Base-by-base conservation (phyloP, 208 protist genomes). In the Borovskyia barvae region DNA sequence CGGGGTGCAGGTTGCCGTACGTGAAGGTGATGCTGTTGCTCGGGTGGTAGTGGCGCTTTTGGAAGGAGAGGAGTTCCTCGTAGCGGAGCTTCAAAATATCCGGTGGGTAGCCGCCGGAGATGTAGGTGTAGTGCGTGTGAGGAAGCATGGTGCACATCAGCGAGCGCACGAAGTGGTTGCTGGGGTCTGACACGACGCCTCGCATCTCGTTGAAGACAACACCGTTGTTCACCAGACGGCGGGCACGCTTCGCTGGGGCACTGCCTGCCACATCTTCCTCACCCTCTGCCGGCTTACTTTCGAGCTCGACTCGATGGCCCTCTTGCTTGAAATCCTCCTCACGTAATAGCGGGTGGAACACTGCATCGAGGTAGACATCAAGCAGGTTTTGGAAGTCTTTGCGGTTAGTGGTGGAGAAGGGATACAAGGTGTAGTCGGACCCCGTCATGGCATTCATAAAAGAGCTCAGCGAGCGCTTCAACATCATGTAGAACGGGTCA, bases 121-220 rank as follows among this genome's bases (percentile, higher is more conserved):
- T 75, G 71, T 96, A 75, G 15, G 69, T 85, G 74, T 97, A 97
- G 72, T 90, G 81, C 9, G 94, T 96, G 7, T 73, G 61, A 4
- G 93, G 93, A 25, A 96, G 80, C 74, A 94, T 85, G 19, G 49
- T 57, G 39, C 80, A 66, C 78, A 96, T 85, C 19, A 93, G 51
- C 9, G 58, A 65, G 5, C 75, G 75, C 49, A 72, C 75, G 32
- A 94, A 97, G 71, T 87, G 80, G 50, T 88, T 77, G 50, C 61
- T 71, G 8, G 89, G 87, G 43, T 97, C 87, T 25, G 83, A 85
- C 19, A 96, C 86, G 9, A 95, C 92, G 0, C 92, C 94, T 50
- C 93, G 88, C 94, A 97, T 97, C 60, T 97, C 94, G 59, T 97
- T 97, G 74, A 83, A 97, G 6, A 97, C 94, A 9, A 97, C 92